Conservation (phyloP, 176 grass and related monocot genomes). For the Puya raimondii region DNA sequence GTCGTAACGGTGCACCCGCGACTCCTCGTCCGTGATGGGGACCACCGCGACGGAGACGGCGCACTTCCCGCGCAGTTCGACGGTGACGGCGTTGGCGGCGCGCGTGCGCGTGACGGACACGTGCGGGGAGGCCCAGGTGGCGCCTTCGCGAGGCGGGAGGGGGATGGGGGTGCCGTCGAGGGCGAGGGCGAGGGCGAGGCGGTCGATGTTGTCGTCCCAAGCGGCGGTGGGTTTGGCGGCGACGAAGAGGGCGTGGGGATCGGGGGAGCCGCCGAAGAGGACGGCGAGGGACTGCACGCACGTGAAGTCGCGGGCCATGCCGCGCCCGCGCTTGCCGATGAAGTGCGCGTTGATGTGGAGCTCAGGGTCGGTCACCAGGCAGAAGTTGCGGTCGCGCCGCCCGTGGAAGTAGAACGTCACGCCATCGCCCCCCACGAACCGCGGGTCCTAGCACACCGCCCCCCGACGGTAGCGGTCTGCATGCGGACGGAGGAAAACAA, state of each 20-base stretch:
- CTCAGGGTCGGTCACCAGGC: constrained; percentile 18
- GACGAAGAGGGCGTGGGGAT: constrained; percentile 18
- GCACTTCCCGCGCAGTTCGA: constrained; percentile 15
- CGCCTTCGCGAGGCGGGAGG: constrained; percentile 13
- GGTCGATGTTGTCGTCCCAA: constrained; percentile 25
- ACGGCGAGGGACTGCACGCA: constrained; percentile 29
- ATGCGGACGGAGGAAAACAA: too few relatives aligned
- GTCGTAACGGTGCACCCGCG: constrained; percentile 22
- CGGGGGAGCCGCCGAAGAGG: constrained; percentile 9
- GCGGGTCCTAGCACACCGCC: constrained; percentile 25
- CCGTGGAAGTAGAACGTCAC: constrained; percentile 39
- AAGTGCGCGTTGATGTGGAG: constrained; percentile 37
- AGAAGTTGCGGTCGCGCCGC: constrained; percentile 20
- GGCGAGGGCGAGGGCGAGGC: constrained; percentile 7
- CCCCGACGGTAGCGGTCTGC: constrained; percentile 12
- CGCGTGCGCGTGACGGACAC: constrained; percentile 19
- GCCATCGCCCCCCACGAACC: constrained; percentile 29
- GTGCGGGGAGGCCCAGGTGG: constrained; percentile 12
- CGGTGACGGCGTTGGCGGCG: not conserved
- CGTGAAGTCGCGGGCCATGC: constrained; percentile 31
- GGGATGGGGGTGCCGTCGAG: constrained; percentile 6
- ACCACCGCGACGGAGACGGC: constrained; percentile 15
- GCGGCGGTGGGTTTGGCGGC: constrained; percentile 20
- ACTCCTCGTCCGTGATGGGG: constrained; percentile 28
- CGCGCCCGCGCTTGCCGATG: too few relatives aligned